Percentiles rank a stretch among this genome's conserved stretches.
These are phyloP conservation scores for Monilinia laxa DNA, from an alignment of 2,329 filamentous ascomycete genomes.

Conservation along the genomic window DNA sequence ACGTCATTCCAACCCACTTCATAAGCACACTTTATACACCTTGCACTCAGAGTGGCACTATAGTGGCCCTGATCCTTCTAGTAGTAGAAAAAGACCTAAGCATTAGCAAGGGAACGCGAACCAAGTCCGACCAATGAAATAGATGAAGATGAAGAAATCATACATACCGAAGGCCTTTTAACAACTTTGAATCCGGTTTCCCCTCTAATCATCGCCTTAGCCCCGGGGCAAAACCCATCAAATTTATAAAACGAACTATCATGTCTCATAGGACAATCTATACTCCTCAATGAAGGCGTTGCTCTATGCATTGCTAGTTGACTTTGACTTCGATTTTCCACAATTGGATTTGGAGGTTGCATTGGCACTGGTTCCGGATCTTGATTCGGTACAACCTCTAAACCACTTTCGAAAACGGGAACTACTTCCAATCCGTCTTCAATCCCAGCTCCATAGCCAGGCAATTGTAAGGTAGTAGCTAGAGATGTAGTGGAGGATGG, in stretches of 20 bases:
- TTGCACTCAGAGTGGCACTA: slow-evolving; percentile 35
- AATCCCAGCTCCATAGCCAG: slow-evolving; percentile 32
- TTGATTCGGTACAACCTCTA: slow-evolving; percentile 18
- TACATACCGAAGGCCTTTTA: slow-evolving; percentile 37
- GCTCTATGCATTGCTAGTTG: slow-evolving; percentile 27
- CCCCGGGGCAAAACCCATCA: slow-evolving; percentile 40
- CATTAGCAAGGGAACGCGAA: slow-evolving; percentile 20
- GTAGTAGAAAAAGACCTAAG: slow-evolving; percentile 24
- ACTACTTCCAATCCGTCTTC: slow-evolving; percentile 36
- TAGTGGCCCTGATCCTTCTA: slow-evolving; percentile 35
- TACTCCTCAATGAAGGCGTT: slow-evolving; percentile 33
- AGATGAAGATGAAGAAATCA: not conserved
- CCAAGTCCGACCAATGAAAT: not conserved
- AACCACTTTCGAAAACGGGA: slow-evolving; percentile 16
- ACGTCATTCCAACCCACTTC: slow-evolving; percentile 38
- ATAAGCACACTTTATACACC: slow-evolving; percentile 39
- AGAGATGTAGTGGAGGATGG: slow-evolving; percentile 7
- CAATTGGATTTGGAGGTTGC: not conserved
- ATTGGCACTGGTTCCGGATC: slow-evolving; percentile 8
- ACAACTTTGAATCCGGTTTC: slow-evolving; percentile 38
- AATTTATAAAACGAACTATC: slow-evolving; percentile 39
- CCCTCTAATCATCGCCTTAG: slow-evolving; percentile 34
- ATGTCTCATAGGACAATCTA: slow-evolving; percentile 35
- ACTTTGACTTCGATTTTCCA: slow-evolving; percentile 19
- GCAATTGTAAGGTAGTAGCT: slow-evolving; percentile 31